Evolutionary conservation across 306 rosid genomes (phyloP).

Genomic region (Quercus rubra): DNA sequence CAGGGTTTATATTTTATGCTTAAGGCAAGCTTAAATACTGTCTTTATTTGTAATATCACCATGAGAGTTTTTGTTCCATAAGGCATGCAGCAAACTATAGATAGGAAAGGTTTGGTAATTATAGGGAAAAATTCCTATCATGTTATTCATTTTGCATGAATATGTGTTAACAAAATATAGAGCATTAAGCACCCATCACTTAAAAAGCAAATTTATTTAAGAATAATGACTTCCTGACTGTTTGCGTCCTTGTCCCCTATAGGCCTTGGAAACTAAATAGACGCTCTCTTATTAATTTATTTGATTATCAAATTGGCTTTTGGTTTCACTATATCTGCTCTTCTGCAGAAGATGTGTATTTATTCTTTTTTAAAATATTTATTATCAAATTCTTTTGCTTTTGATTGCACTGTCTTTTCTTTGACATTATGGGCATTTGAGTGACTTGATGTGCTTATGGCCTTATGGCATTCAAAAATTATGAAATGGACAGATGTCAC

Average conservation of each 20-base stretch:
- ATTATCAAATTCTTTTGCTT: constrained; percentile 12
- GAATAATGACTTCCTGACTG: not conserved
- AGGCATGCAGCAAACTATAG: no score
- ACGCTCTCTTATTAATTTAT: not conserved
- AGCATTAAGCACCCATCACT: not conserved
- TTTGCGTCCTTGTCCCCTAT: not conserved
- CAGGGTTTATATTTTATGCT: not conserved
- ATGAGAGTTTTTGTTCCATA: not conserved
- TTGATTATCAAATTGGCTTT: not conserved
- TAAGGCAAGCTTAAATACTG: not conserved
- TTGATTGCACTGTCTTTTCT: no score
- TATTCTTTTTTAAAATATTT: no score
- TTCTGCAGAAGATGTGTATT: not conserved
- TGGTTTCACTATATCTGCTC: not conserved
- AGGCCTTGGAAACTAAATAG: not conserved
- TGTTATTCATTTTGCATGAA: not conserved
- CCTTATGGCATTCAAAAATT: no score
- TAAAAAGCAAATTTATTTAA: not conserved
- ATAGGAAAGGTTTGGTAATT: not conserved
- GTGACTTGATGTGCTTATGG: no score
- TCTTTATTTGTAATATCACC: not conserved
- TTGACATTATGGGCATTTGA: no score
- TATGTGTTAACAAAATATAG: not conserved
- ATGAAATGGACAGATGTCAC: no score
- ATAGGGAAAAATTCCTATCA: not conserved